phyloP scores from a whole-genome alignment of 768 basidiomycete species.

The Panus rudis region DNA sequence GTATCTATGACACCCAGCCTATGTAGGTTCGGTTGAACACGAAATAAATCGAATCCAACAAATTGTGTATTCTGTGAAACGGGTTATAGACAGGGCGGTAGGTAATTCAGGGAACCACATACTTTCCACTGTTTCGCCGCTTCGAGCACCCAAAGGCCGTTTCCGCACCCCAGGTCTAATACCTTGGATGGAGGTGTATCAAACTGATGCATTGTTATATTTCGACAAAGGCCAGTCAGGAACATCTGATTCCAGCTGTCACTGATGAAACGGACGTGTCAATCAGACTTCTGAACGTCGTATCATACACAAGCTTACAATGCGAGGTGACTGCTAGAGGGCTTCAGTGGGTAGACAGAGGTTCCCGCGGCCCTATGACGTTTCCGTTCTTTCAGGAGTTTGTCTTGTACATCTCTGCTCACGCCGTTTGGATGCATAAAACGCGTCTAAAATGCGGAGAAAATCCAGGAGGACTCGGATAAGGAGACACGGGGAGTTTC shows the following conservation, averaged over 20 bases:
- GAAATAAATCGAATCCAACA: constrained; percentile 52
- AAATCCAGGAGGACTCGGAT: too few species aligned
- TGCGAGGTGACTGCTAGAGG: constrained; percentile 40
- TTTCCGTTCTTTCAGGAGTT: constrained; percentile 33
- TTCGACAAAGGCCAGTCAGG: constrained; percentile 38
- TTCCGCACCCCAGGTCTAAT: constrained; percentile 68
- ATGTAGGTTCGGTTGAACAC: constrained; percentile 46
- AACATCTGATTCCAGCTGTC: constrained; percentile 72
- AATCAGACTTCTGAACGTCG: neutral
- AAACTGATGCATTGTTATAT: constrained; percentile 50
- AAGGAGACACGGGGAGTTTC: too few species aligned
- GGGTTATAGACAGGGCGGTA: neutral
- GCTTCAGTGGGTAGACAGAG: constrained; percentile 50
- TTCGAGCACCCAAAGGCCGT: constrained; percentile 64
- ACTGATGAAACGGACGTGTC: constrained; percentile 27
- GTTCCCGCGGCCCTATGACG: constrained; percentile 40
- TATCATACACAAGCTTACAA: constrained; percentile 38
- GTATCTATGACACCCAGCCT: constrained; percentile 21
- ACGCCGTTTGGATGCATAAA: constrained; percentile 7
- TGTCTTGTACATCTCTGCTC: constrained; percentile 39
- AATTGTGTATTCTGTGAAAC: constrained; percentile 36
- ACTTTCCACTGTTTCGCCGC: constrained; percentile 65
- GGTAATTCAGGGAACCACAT: constrained; percentile 13
- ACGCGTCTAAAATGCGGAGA: too few species aligned
- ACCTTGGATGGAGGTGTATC: constrained; percentile 41